Evolutionary conservation across 1,284 basidiomycete genomes (phyloP), one percentile per base, ranked within the genome.

Genomic region (Bondarzewia mesenterica): DNA sequence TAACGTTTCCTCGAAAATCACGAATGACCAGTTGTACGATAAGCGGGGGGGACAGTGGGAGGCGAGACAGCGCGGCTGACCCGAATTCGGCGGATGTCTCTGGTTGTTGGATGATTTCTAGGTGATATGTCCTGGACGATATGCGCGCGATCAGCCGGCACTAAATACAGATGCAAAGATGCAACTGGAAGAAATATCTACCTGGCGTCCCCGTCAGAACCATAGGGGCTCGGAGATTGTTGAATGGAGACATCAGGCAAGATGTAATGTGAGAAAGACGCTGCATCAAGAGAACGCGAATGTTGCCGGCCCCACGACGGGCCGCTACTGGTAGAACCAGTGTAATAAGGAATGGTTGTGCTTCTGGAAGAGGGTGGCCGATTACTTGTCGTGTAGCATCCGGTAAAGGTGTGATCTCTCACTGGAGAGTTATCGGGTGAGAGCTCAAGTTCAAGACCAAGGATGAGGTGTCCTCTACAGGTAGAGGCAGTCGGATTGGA

Each of bases 41-140:
- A 36, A 89, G 72, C 8, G 90, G 85, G 39, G 91, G 90, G 14
- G 85, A 79, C 47, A 93, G 69, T 4, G 90, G 88, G 39, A 93
- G 67, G 44, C 90, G 82, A 47, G 88, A 91, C 47, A 93, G 73
- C 46, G 75, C 80, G 18, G 78, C 75, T 43, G 75, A 68, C 39
- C 85, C 82, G 67, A 90, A 92, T 61, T 89, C 88, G 42, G 90
- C 86, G 35, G 86, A 82, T 51, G 76, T 74, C 54, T 78, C 71
- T 18, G 90, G 90, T 50, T 91, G 82, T 60, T 93, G 90, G 37
- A 92, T 74, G 50, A 90, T 77, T 60, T 86, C 80, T 8, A 90
- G 75, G 44, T 80, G 74, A 61, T 89, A 90, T 2, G 78, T 72
- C 66, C 85, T 87, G 37, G 7, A 42, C 36, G 7, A 20, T 42